A percentile compares a stretch with the other conserved stretches of the same genome.
Conservation (phyloP, 2,329 filamentous ascomycete genomes). For the Sporothrix phasma region DNA sequence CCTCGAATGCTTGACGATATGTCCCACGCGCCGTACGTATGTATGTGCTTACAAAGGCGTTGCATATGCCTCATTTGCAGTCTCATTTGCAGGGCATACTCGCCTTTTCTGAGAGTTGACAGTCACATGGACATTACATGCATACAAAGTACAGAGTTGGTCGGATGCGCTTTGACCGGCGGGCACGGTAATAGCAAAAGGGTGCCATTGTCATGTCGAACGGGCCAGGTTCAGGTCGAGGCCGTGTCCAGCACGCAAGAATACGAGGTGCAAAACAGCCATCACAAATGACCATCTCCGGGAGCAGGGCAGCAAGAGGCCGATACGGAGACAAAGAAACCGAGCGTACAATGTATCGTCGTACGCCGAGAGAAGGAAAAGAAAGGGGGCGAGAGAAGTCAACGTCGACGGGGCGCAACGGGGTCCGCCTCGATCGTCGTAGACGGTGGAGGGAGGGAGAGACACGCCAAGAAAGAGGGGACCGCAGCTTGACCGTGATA, state of each 20-base stretch:
- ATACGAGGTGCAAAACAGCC: no score
- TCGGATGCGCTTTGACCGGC: slow-evolving; percentile 6
- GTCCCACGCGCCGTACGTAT: neutral
- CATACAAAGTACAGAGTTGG: neutral
- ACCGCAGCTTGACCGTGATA: neutral
- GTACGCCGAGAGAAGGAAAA: neutral
- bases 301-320: neutral
- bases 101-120: no score
- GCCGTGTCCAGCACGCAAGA: no score
- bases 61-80: no score
- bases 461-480: neutral
- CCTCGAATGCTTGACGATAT: no score
- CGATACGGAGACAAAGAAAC: neutral
- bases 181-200: neutral
- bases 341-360: no score
- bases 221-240: neutral
- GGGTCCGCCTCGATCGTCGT: neutral
- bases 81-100: no score
- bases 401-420: neutral
- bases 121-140: no score
- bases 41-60: neutral
- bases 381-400: neutral
- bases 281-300: no score
- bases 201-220: neutral
- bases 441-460: neutral